Percentiles rank a stretch among this genome's conserved stretches.
These are phyloP conservation scores for Penicillium sclerotigenum DNA, from an alignment of 2,329 filamentous ascomycete species.

Conservation along the genomic window DNA sequence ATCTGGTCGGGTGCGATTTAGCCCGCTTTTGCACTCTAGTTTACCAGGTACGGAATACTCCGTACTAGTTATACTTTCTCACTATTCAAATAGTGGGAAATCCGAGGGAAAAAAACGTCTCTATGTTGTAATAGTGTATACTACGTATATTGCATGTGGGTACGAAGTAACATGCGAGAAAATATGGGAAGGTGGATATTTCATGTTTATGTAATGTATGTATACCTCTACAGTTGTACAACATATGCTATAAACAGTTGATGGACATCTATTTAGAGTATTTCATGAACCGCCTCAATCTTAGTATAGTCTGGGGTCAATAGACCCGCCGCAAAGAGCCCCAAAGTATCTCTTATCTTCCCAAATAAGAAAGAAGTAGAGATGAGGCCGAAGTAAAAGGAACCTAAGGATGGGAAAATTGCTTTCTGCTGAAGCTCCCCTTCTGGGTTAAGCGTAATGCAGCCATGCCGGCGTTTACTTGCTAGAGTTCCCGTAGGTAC, in stretches of 20 bases:
- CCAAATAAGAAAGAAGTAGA: slow-evolving; percentile 3
- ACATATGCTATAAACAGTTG: too few species aligned
- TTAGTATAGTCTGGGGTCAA: not conserved
- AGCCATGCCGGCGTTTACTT: slow-evolving; percentile 2
- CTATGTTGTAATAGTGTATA: not conserved
- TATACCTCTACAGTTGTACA: too few species aligned
- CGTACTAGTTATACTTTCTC: not conserved
- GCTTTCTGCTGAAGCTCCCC: slow-evolving; percentile 38
- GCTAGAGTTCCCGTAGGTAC: slow-evolving; percentile 13
- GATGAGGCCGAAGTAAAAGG: not conserved
- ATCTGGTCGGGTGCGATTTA: not conserved
- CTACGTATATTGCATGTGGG: not conserved
- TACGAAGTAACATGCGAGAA: not conserved
- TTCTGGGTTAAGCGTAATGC: slow-evolving; percentile 30
- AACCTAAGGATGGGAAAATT: slow-evolving; percentile 5
- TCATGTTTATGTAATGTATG: not conserved
- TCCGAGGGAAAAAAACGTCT: not conserved
- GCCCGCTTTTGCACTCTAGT: not conserved
- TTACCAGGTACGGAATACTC: not conserved
- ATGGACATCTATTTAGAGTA: not conserved
- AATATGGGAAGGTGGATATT: not conserved
- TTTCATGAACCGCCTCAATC: not conserved
- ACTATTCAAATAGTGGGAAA: not conserved
- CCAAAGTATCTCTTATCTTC: slow-evolving; percentile 1
- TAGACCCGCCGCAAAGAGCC: not conserved